Evolutionary conservation across 257 asterid species (phyloP).

Genomic region (Solanum infundibuliforme): DNA sequence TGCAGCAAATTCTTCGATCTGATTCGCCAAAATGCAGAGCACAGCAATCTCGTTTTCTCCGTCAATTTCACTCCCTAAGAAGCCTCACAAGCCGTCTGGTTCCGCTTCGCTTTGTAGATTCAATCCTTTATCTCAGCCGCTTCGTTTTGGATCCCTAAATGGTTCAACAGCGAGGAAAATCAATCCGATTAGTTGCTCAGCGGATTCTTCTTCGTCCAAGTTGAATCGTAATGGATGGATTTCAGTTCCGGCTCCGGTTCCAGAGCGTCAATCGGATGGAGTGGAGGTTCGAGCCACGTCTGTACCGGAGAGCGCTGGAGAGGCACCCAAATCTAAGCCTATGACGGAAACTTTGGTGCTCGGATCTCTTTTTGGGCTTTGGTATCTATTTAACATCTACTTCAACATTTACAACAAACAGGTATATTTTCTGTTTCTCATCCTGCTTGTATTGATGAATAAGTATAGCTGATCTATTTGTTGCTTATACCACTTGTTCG

Average conservation of each 20-base stretch:
- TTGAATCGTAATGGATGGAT: constrained; percentile 44
- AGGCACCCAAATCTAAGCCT: constrained; percentile 39
- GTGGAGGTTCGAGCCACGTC: constrained; percentile 37
- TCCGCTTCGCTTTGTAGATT: neutral
- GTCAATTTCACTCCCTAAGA: constrained; percentile 26
- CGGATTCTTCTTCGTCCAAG: constrained; percentile 6
- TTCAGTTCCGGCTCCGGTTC: constrained; percentile 11
- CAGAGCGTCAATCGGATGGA: constrained; percentile 20
- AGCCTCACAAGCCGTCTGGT: constrained; percentile 3
- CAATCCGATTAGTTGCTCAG: constrained; percentile 28
- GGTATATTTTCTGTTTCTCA: constrained; percentile 17
- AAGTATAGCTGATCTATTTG: neutral
- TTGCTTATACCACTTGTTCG: neutral
- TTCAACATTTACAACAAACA: constrained; percentile 94
- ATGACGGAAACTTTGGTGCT: constrained; percentile 54
- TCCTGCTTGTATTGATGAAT: neutral
- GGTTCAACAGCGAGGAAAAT: neutral
- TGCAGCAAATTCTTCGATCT: neutral
- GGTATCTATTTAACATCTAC: constrained; percentile 91
- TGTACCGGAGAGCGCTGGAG: constrained; percentile 42
- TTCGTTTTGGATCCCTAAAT: constrained; percentile 2
- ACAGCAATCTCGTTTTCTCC: constrained; percentile 42
- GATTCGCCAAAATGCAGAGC: constrained; percentile 47
- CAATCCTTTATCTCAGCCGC: constrained; percentile 14
- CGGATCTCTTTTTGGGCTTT: constrained; percentile 71